phyloP scores from a whole-genome alignment of 805 yeast genomes.

The Saccharomycopsis microspora region DNA sequence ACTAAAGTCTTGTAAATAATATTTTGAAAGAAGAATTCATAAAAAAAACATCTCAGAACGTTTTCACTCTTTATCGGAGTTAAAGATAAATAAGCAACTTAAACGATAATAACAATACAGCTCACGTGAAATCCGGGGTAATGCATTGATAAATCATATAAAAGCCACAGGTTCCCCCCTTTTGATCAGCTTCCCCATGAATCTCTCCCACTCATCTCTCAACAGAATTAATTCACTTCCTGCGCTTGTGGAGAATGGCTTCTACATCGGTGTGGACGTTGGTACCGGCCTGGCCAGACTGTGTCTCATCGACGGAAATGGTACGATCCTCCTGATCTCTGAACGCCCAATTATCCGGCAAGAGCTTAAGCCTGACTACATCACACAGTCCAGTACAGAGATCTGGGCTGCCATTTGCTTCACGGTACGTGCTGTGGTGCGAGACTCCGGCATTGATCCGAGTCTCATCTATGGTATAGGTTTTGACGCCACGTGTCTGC shows the following conservation, averaged over 20 bases:
- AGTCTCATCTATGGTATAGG: conserved; percentile 73
- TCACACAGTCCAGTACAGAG: conserved; percentile 82
- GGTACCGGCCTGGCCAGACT: conserved; percentile 99
- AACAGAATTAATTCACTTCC: conserved; percentile 8
- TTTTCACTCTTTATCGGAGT: too few species aligned
- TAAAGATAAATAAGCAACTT: too few species aligned
- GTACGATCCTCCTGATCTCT: conserved; percentile 68
- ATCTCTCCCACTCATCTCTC: conserved; percentile 8
- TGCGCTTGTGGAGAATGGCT: conserved; percentile 17
- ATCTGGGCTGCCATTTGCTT: conserved; percentile 84
- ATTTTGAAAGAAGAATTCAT: too few species aligned
- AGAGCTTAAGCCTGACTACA: conserved; percentile 59
- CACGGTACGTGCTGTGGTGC: conserved; percentile 65
- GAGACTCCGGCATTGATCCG: conserved; percentile 66
- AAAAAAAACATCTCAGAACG: too few species aligned
- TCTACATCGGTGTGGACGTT: conserved; percentile 78
- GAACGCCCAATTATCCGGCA: conserved; percentile 72
- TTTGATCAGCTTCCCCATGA: neutral
- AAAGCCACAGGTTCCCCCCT: conserved; percentile 7
- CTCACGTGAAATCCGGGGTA: neutral
- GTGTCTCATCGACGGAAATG: conserved; percentile 73
- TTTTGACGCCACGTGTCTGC: conserved; percentile 94
- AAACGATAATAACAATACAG: neutral
- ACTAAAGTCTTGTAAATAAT: too few species aligned
- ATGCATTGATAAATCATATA: neutral